These are phyloP conservation scores for Macrophomina pseudophaseolina DNA, from an alignment of 2,329 filamentous ascomycete species.

Conservation along the genomic window DNA sequence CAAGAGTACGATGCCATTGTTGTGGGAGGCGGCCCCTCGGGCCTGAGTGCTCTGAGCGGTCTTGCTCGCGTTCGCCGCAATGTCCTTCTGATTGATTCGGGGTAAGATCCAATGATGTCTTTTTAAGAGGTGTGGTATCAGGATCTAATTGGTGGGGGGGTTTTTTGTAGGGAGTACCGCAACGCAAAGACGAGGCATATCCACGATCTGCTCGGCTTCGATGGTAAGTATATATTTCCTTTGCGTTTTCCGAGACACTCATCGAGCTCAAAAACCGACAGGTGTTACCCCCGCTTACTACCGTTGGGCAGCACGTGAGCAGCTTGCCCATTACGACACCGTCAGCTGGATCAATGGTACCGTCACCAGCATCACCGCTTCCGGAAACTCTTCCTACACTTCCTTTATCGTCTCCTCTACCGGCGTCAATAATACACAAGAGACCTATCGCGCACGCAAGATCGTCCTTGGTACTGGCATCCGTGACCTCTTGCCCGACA, in stretches of 20 bases:
- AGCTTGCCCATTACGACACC: constrained; percentile 6
- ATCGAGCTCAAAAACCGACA: neutral
- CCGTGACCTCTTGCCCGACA: neutral
- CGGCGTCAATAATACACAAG: too few relatives aligned
- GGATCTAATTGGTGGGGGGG: too few relatives aligned
- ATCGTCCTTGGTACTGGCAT: constrained; percentile 5
- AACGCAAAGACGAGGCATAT: constrained; percentile 37
- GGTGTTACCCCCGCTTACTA: constrained; percentile 16
- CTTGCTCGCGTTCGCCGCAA: constrained; percentile 48
- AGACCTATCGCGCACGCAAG: neutral
- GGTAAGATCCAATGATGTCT: neutral
- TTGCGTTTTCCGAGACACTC: too few relatives aligned
- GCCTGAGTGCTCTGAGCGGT: constrained; percentile 47
- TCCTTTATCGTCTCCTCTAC: neutral
- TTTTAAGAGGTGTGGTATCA: too few relatives aligned
- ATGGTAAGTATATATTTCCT: neutral
- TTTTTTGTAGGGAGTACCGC: constrained; percentile 40
- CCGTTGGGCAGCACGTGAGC: constrained; percentile 8
- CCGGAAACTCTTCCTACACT: neutral
- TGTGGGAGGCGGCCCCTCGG: constrained; percentile 52
- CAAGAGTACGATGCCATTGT: constrained; percentile 44
- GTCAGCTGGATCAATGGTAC: constrained; percentile 1
- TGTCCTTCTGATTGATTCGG: constrained; percentile 51
- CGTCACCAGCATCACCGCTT: neutral
- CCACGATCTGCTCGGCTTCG: constrained; percentile 16